Percentiles rank a stretch among this genome's conserved stretches.
phyloP scores from a whole-genome alignment of 495 filamentous ascomycete genomes.

The Aspergillus haitiensis region DNA sequence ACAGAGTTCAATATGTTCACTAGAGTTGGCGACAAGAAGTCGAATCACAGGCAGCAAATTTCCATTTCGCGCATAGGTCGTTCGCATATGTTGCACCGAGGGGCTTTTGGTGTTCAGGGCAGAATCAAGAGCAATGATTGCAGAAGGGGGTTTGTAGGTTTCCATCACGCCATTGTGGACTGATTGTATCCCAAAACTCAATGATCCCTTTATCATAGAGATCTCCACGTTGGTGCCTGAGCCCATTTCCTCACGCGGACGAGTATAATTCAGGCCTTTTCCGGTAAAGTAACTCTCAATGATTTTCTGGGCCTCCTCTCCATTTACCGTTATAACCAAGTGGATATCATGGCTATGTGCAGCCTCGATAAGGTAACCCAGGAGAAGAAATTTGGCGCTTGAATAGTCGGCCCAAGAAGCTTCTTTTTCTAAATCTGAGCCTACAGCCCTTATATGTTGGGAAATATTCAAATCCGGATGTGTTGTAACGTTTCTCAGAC shows the following conservation, averaged over 20 bases:
- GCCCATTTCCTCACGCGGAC: slow-evolving; percentile 43
- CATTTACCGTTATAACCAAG: slow-evolving; percentile 47
- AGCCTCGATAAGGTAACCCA: slow-evolving; percentile 52
- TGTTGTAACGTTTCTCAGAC: slow-evolving; percentile 49
- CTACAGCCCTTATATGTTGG: slow-evolving; percentile 37
- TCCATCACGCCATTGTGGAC: slow-evolving; percentile 38
- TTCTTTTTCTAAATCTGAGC: slow-evolving; percentile 42
- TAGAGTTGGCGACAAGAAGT: slow-evolving; percentile 53
- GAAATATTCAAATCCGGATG: slow-evolving; percentile 56
- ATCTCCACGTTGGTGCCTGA: slow-evolving; percentile 34
- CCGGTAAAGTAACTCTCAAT: slow-evolving; percentile 55
- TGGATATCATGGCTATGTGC: slow-evolving; percentile 43
- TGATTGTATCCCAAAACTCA: slow-evolving; percentile 53
- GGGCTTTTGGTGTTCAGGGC: slow-evolving; percentile 45
- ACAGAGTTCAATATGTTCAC: slow-evolving; percentile 58
- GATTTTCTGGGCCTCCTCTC: slow-evolving; percentile 46
- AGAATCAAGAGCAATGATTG: slow-evolving; percentile 56
- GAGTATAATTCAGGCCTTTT: slow-evolving; percentile 45
- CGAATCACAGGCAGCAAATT: slow-evolving; percentile 51
- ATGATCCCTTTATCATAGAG: slow-evolving; percentile 35
- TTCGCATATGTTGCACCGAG: slow-evolving; percentile 44
- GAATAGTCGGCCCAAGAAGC: slow-evolving; percentile 56
- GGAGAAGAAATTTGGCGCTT: slow-evolving; percentile 59
- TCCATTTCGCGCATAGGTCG: slow-evolving; percentile 42
- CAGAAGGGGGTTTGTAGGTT: slow-evolving; percentile 44